Conservation (phyloP, 768 basidiomycete genomes). For the Mycena alexandri region DNA sequence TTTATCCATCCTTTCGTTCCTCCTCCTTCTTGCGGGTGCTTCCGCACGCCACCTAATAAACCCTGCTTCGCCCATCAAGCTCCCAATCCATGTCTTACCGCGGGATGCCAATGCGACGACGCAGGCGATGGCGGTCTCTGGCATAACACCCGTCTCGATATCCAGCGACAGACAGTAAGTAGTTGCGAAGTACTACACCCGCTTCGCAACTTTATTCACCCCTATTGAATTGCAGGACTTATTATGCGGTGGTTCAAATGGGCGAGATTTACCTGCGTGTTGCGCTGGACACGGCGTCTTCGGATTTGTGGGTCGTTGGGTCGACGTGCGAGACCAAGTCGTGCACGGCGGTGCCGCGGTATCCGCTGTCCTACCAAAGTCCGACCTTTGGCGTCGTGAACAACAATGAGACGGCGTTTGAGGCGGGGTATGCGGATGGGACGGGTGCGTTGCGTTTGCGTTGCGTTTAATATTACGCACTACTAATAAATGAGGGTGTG, state of each 20-base stretch:
- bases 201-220: neutral
- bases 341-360: slow-evolving; percentile 74
- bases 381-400: slow-evolving; percentile 74
- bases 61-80: slow-evolving; percentile 45
- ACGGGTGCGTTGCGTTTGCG: slow-evolving; percentile 64
- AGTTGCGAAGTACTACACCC: too few relatives aligned
- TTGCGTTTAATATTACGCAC: neutral
- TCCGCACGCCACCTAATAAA: slow-evolving; percentile 39
- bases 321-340: slow-evolving; percentile 68
- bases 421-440: slow-evolving; percentile 73
- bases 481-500: neutral
- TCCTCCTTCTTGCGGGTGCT: slow-evolving; percentile 36
- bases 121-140: slow-evolving; percentile 37
- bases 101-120: slow-evolving; percentile 14
- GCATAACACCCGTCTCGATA: slow-evolving; percentile 59
- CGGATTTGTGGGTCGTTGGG: slow-evolving; percentile 79
- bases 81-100: slow-evolving; percentile 39
- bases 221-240: slow-evolving; percentile 63
- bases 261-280: slow-evolving; percentile 77
- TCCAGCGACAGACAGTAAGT: slow-evolving; percentile 60
- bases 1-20: slow-evolving; percentile 36
- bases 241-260: slow-evolving; percentile 70
- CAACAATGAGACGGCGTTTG: slow-evolving; percentile 71
- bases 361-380: slow-evolving; percentile 76
- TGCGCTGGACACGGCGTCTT: slow-evolving; percentile 80